These are phyloP conservation scores for Aspergillus bertholletiae DNA, from an alignment of 495 filamentous ascomycete species.

Conservation along the genomic window DNA sequence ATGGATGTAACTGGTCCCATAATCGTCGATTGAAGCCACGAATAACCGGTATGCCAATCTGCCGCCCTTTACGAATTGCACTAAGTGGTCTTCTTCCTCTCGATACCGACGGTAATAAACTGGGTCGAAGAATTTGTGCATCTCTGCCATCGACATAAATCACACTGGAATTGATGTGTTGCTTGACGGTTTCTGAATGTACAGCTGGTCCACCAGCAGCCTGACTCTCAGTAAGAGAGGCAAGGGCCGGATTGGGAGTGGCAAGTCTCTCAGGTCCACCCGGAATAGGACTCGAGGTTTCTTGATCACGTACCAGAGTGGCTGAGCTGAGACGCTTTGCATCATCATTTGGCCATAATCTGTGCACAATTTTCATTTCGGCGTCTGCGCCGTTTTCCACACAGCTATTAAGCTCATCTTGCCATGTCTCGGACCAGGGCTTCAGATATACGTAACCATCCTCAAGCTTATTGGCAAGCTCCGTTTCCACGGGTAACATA, in stretches of 20 bases:
- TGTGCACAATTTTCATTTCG: constrained; percentile 84
- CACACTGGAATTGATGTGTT: constrained; percentile 68
- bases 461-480: constrained; percentile 90
- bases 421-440: constrained; percentile 91
- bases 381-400: constrained; percentile 86
- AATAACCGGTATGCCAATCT: constrained; percentile 81
- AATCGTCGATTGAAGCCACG: constrained; percentile 75
- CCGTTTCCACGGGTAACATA: constrained; percentile 82
- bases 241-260: background rate
- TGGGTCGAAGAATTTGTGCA: constrained; percentile 79
- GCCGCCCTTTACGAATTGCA: constrained; percentile 78
- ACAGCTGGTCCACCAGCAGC: constrained; percentile 39
- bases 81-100: constrained; percentile 73
- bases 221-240: constrained; percentile 30
- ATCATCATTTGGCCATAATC: constrained; percentile 66
- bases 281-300: constrained; percentile 12
- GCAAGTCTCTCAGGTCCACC: constrained; percentile 8
- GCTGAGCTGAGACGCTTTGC: constrained; percentile 31
- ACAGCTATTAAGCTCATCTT: constrained; percentile 86
- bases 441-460: constrained; percentile 80
- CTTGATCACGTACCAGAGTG: constrained; percentile 18
- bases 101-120: constrained; percentile 73
- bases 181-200: constrained; percentile 33
- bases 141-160: constrained; percentile 74
- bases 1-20: constrained; percentile 75